These are phyloP conservation scores for Nannochloris sp. DNA, from an alignment of 139 green algal species.

Conservation along the genomic window DNA sequence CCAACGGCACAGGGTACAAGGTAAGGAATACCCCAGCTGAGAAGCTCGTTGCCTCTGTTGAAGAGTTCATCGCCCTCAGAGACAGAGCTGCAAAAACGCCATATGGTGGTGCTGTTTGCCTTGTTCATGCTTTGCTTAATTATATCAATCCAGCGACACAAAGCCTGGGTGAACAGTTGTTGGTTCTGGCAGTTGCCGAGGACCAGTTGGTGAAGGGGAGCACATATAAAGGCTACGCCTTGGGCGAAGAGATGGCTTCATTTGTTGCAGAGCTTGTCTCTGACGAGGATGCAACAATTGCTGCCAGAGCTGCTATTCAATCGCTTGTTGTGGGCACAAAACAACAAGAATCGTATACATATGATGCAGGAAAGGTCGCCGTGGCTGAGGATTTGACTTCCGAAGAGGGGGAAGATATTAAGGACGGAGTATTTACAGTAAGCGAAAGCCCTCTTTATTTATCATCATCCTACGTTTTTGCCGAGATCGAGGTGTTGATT, in stretches of 20 bases:
- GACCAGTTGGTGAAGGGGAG: neutral
- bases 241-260: neutral
- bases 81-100: neutral
- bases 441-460: too few species aligned
- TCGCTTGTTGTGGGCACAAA: neutral
- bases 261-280: neutral
- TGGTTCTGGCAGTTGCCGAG: neutral
- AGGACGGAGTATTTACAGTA: neutral
- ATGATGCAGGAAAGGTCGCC: neutral
- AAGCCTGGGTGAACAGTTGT: neutral
- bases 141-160: neutral
- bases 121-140: neutral
- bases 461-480: too few species aligned
- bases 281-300: too few species aligned
- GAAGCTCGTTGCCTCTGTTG: neutral
- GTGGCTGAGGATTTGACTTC: neutral
- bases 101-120: neutral
- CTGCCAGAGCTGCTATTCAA: neutral
- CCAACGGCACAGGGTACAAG: too few species aligned
- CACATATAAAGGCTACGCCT: slow-evolving; percentile 2
- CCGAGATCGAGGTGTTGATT: neutral
- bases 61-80: neutral
- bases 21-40: neutral
- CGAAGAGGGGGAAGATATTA: neutral
- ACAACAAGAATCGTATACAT: neutral